Evolutionary conservation across 1,284 basidiomycete species (phyloP).

Genomic region (Boletus sp.): DNA sequence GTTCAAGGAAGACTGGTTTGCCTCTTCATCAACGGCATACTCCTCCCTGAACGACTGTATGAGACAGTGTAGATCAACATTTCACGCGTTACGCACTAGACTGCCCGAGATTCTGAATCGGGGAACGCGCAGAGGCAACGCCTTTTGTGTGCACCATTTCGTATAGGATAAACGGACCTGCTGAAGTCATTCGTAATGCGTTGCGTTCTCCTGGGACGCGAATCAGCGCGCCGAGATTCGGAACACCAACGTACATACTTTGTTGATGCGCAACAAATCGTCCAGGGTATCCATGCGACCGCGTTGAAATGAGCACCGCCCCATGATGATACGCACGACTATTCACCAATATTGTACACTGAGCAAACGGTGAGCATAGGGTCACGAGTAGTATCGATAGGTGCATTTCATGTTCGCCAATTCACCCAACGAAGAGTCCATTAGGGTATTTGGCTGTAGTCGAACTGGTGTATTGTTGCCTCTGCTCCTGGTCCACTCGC

Average conservation of each 20-base stretch:
- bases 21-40: not conserved
- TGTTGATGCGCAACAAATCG: conserved; percentile 66
- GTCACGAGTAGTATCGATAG: no score
- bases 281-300: conserved; percentile 63
- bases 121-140: not conserved
- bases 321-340: conserved; percentile 96
- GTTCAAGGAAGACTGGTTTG: not conserved
- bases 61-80: not conserved
- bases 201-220: not conserved
- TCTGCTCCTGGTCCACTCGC: no score
- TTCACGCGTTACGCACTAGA: not conserved
- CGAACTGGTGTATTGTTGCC: no score
- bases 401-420: no score
- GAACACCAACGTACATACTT: conserved; percentile 49
- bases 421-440: no score
- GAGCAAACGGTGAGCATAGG: not conserved
- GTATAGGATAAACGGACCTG: not conserved
- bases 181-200: not conserved
- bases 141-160: not conserved
- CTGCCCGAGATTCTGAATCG: not conserved
- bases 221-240: not conserved
- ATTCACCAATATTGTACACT: conserved; percentile 47
- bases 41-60: not conserved
- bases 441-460: no score
- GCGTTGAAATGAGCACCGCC: conserved; percentile 95